Conservation (phyloP, 148 eudicot genomes). For the Chenopodium berlandieri region DNA sequence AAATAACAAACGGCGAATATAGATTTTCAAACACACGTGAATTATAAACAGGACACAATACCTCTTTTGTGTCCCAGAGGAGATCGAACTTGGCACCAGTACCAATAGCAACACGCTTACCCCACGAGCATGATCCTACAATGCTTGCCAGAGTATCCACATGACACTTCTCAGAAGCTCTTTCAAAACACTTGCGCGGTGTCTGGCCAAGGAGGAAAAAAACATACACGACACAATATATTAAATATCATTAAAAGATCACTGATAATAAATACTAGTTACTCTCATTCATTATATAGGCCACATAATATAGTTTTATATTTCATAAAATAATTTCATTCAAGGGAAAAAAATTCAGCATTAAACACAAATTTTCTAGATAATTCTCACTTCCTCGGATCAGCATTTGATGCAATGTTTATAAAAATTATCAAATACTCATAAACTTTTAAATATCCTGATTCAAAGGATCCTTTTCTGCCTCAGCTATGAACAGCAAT, state of each 20-base stretch:
- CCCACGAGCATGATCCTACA: slow-evolving; percentile 98
- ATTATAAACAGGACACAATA: slow-evolving; percentile 13
- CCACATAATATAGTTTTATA: neutral
- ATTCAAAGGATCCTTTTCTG: neutral
- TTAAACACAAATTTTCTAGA: neutral
- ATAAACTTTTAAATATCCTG: neutral
- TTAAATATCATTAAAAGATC: neutral
- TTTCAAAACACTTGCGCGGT: slow-evolving; percentile 88
- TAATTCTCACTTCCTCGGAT: neutral
- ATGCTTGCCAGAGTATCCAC: slow-evolving; percentile 77
- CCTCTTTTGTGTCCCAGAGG: slow-evolving; percentile 82
- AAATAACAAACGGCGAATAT: neutral
- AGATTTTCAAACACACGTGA: neutral
- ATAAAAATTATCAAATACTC: neutral
- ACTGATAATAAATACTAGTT: neutral
- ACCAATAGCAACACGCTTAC: slow-evolving; percentile 92
- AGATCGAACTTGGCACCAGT: slow-evolving; percentile 86
- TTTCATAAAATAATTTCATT: neutral
- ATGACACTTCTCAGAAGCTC: slow-evolving; percentile 93
- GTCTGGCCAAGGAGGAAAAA: slow-evolving; percentile 39
- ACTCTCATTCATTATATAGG: neutral
- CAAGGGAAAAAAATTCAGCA: neutral
- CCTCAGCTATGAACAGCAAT: neutral
- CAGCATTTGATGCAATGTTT: neutral
- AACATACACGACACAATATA: neutral